Evolutionary conservation across 2,329 filamentous ascomycete genomes (phyloP), one percentile per base, ranked within the genome.

Genomic region (Ceratocystis huliohia): DNA sequence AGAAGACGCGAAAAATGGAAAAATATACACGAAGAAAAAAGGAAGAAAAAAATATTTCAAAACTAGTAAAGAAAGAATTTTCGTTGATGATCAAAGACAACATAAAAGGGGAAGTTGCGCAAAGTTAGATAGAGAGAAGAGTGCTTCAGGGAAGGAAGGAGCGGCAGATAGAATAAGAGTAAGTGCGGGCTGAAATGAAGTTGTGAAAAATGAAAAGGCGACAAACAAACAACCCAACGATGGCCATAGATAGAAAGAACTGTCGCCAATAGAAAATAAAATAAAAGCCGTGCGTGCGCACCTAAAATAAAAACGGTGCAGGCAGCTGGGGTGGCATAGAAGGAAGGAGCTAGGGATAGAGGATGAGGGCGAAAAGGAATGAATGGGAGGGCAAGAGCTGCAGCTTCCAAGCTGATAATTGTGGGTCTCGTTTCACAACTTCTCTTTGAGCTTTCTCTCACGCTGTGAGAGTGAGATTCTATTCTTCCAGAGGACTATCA

Each of bases 1-100:
- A 61, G 65, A 69, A 65, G 69, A 53, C 48, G 48, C 48, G 48
- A 53, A 53, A 15, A 61, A 68, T 67, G 63, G 66, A 44, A 63
- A 63, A 63, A 30, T n/a, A 37, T 59, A 59, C 30, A 59, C 30
- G 17, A 30, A 37, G 20, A 25, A 30, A 20, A 59, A 46, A 33
- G 22, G 22, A 56, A 56, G 44, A 56, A 37, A 13, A 59, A 33
- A 30, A n/a, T 37, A 46, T 25, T 10, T 17, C 48, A 57, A 44
- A 65, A 22, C 28, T 44, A 57, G 44, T 15, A 22, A 57, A 57
- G 48, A 41, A 28, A 25, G 22, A 53, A 4, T 53, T 53, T 65
- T 22, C 17, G 50, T 65, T 41, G 63, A 20, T 25, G 33, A 20
- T 53, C 13, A 53, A 25, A 33, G 44, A 50, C 62, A 28, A 13